Evolutionary conservation across 306 rosid genomes (phyloP), one percentile per base, ranked within the genome.

Genomic region (Pyrus betulifolia): DNA sequence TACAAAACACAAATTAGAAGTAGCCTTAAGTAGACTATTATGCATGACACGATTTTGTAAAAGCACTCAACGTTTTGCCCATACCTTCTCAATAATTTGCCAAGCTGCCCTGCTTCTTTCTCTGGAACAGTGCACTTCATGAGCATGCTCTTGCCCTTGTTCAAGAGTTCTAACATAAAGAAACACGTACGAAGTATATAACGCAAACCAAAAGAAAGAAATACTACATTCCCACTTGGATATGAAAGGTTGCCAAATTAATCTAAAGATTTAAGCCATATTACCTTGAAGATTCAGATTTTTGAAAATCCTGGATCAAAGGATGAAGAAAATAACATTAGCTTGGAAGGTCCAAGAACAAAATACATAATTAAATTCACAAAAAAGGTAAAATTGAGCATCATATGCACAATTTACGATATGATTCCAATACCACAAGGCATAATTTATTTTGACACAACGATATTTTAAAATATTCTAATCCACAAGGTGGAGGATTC

Each of bases 51-150:
- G 7, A 15, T 42, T 15, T 17, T 28, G 80, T 57, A 60, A 71
- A 21, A 51, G 57, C 57, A 81, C 42, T 31, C 35, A n/a, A 58
- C 61, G 31, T n/a, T 55, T 51, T 58, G 40, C 18, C 18, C 67
- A 74, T 82, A 90, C 97, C 91, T 92, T 83, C 79, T 89, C 92
- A 19, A 88, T 85, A 58, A 90, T 83, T 82, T 89, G 83, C 96
- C 89, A 76, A 12, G 97, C 97, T 51, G 85, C 87, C 84, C 90
- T 85, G 65, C 97, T 95, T 82, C 99, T 92, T 77, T 90, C 96
- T 82, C 99, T 84, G 57, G 99, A 95, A 83, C 99, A 95, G 73
- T 81, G 97, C 49, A 92, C 88, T 84, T 87, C 96, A 23, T 69
- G 85, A 82, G 67, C 83, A 78, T 82, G 84, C 80, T 87, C 89